These are phyloP conservation scores for Aspergillus sojae DNA, from an alignment of 2,329 filamentous ascomycete species.

Conservation along the genomic window DNA sequence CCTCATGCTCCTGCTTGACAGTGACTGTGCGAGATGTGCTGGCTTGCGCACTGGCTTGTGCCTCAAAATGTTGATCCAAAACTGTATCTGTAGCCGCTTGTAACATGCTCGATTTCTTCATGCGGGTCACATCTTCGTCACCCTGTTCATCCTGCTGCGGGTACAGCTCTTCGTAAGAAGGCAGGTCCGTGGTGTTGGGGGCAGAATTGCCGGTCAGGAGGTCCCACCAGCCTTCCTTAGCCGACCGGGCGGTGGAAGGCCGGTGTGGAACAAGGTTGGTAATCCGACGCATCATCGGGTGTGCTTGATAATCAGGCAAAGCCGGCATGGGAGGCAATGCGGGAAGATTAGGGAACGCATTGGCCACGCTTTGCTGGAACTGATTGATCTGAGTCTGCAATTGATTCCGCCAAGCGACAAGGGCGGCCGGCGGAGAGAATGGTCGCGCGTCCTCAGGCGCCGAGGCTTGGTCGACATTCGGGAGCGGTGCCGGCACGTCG, in stretches of 20 bases:
- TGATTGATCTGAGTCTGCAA: constrained; percentile 74
- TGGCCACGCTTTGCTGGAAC: constrained; percentile 70
- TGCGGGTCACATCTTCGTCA: constrained; percentile 38
- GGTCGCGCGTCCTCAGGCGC: constrained; percentile 31
- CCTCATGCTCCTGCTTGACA: constrained; percentile 33
- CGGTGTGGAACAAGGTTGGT: constrained; percentile 73
- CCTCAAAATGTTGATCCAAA: constrained; percentile 49
- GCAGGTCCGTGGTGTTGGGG: constrained; percentile 60
- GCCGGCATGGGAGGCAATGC: constrained; percentile 63
- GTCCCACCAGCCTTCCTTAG: constrained; percentile 65
- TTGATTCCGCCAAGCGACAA: constrained; percentile 73
- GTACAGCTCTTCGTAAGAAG: constrained; percentile 79
- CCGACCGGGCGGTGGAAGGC: constrained; percentile 50
- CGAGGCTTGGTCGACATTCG: constrained; percentile 27
- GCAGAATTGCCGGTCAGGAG: constrained; percentile 57
- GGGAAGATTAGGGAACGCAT: constrained; percentile 66
- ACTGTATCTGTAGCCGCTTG: constrained; percentile 48
- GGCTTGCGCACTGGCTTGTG: constrained; percentile 31
- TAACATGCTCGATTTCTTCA: constrained; percentile 48
- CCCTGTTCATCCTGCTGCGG: constrained; percentile 49
- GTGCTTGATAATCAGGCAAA: constrained; percentile 72
- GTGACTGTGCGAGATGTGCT: constrained; percentile 24
- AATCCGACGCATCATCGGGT: constrained; percentile 72
- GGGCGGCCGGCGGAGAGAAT: constrained; percentile 61
- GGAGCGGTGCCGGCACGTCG: constrained; percentile 30